Conservation (phyloP, 768 basidiomycete genomes). For the Gyrodon lividus region DNA sequence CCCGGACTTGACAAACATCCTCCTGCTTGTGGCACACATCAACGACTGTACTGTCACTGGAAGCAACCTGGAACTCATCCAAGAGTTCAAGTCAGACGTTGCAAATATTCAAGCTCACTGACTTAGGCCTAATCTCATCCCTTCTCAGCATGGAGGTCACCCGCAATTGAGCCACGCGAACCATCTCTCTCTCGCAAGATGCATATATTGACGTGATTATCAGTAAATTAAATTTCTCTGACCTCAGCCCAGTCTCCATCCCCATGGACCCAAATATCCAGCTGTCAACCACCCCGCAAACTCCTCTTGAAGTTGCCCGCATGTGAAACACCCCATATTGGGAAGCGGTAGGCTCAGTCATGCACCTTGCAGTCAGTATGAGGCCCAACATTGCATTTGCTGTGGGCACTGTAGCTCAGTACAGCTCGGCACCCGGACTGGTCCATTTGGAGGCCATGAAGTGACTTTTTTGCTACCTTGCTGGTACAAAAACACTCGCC, state of each 20-base stretch:
- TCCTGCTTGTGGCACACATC: too few species aligned
- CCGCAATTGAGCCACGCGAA: too few species aligned
- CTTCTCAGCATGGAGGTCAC: too few species aligned
- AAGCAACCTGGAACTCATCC: too few species aligned
- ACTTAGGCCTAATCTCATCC: too few species aligned
- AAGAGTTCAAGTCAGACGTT: too few species aligned
- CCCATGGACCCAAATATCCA: conserved; percentile 29
- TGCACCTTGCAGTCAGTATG: conserved; percentile 30
- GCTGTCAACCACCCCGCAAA: conserved; percentile 24
- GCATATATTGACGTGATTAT: conserved; percentile 21
- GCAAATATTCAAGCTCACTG: too few species aligned
- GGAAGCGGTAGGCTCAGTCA: conserved; percentile 29
- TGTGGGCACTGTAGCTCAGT: conserved; percentile 19
- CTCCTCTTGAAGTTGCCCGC: conserved; percentile 14
- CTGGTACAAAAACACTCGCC: conserved; percentile 30
- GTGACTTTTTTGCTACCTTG: conserved; percentile 36
- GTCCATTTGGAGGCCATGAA: conserved; percentile 39
- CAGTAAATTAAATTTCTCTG: conserved; percentile 23
- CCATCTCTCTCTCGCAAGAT: neutral
- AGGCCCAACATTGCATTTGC: conserved; percentile 29
- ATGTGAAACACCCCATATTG: conserved; percentile 32
- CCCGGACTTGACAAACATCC: too few species aligned
- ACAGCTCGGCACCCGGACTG: conserved; percentile 25
- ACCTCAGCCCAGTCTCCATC: conserved; percentile 31
- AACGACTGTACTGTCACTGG: too few species aligned